Evolutionary conservation across 169 alveolate species (phyloP).

Genomic region (Blepharisma undulans): DNA sequence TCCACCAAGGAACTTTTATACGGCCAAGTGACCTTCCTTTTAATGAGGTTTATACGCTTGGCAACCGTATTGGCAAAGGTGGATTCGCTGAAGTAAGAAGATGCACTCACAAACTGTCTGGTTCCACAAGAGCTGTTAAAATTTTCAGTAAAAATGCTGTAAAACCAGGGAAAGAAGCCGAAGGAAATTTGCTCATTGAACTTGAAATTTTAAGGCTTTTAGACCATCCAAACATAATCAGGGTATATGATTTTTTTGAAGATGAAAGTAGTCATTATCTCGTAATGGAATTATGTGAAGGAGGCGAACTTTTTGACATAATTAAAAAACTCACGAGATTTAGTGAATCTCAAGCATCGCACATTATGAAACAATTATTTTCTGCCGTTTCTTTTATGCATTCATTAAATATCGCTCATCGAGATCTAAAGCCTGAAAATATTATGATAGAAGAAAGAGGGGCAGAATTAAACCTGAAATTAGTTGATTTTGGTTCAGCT

Average conservation of each 20-base stretch:
- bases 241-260: slow-evolving; percentile 70
- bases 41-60: neutral
- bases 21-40: neutral
- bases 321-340: slow-evolving; percentile 2
- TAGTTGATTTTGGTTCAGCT: slow-evolving; percentile 71
- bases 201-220: neutral
- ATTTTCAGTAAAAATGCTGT: neutral
- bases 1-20: neutral
- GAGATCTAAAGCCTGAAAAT: slow-evolving; percentile 75
- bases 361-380: slow-evolving; percentile 41
- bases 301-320: slow-evolving; percentile 47
- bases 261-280: slow-evolving; percentile 69
- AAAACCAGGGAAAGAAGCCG: neutral
- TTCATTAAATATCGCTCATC: slow-evolving; percentile 57
- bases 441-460: slow-evolving; percentile 51
- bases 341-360: neutral
- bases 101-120: slow-evolving; percentile 37
- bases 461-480: slow-evolving; percentile 41
- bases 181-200: slow-evolving; percentile 1
- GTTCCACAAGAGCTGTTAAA: slow-evolving; percentile 12
- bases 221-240: slow-evolving; percentile 79
- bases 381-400: slow-evolving; percentile 60
- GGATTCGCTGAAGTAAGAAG: slow-evolving; percentile 37
- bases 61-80: slow-evolving; percentile 28
- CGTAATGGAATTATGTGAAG: slow-evolving; percentile 63